Evolutionary conservation across 2,329 filamentous ascomycete genomes (phyloP).

Genomic region (Neofusicoccum cordaticola): DNA sequence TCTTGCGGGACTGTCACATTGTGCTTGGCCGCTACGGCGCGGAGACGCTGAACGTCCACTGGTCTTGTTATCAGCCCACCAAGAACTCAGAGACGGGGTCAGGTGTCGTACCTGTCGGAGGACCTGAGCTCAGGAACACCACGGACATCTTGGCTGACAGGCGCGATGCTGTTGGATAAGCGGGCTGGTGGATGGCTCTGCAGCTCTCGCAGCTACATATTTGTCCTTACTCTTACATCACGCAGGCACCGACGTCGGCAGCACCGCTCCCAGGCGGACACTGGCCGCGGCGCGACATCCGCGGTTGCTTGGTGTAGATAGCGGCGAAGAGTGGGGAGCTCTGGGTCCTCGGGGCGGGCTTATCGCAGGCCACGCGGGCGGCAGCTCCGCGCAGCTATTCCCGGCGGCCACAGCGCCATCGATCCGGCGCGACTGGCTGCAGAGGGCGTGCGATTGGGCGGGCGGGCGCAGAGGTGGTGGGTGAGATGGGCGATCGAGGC

Average conservation of each 20-base stretch:
- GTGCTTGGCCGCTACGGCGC: slow-evolving; percentile 21
- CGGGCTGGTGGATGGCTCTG: too few species aligned
- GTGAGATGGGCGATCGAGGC: background rate
- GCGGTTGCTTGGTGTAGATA: background rate
- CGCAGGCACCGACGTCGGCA: background rate
- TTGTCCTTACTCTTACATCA: background rate
- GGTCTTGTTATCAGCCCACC: background rate
- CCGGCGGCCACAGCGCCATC: background rate
- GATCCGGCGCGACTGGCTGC: background rate
- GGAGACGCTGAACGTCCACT: slow-evolving; percentile 21
- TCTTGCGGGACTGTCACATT: slow-evolving; percentile 19
- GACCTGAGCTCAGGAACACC: slow-evolving; percentile 22
- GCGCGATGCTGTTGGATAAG: too few species aligned
- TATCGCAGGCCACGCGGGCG: background rate
- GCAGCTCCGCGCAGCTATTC: background rate
- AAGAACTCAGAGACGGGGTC: background rate
- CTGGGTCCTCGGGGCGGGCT: background rate
- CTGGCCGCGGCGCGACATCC: background rate
- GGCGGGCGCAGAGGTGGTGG: background rate
- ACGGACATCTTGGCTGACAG: slow-evolving; percentile 20
- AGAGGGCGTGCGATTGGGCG: background rate
- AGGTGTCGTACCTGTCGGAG: slow-evolving; percentile 19
- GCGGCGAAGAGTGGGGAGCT: slow-evolving; percentile 10
- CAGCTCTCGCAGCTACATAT: too few species aligned
- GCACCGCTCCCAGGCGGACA: background rate